phyloP scores from a whole-genome alignment of 2,329 filamentous ascomycete species.

The Trichoderma sp. region DNA sequence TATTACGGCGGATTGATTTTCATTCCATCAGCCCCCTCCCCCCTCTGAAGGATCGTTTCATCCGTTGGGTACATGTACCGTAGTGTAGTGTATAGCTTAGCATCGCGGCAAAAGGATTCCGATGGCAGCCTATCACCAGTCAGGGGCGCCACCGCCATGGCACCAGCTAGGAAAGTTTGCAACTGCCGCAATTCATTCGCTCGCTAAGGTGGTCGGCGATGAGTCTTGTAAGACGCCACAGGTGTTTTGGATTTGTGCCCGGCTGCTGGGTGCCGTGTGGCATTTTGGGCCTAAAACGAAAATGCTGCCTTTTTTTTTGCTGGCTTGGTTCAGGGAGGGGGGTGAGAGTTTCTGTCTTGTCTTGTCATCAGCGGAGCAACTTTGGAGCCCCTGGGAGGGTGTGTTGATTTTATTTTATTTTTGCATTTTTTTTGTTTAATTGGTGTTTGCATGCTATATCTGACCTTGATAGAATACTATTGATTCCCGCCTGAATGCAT shows the following conservation, averaged over 20 bases:
- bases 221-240: constrained; percentile 11
- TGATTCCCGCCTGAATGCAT: neutral
- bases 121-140: constrained; percentile 2
- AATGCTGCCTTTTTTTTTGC: neutral
- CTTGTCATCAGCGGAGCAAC: neutral
- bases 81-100: neutral
- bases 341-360: neutral
- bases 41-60: neutral
- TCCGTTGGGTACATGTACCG: neutral
- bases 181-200: neutral
- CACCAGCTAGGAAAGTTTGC: neutral
- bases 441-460: neutral
- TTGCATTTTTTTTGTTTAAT: neutral
- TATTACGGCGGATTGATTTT: neutral
- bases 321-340: neutral
- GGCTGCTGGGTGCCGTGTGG: constrained; percentile 3
- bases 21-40: neutral
- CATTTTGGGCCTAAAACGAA: neutral
- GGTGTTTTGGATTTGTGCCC: constrained; percentile 3
- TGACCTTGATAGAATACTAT: neutral
- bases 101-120: constrained; percentile 5
- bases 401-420: neutral
- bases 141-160: neutral
- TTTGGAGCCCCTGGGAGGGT: neutral
- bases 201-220: neutral